phyloP scores from a whole-genome alignment of 2,329 filamentous ascomycete genomes.

The Paecilomyces variotii region DNA sequence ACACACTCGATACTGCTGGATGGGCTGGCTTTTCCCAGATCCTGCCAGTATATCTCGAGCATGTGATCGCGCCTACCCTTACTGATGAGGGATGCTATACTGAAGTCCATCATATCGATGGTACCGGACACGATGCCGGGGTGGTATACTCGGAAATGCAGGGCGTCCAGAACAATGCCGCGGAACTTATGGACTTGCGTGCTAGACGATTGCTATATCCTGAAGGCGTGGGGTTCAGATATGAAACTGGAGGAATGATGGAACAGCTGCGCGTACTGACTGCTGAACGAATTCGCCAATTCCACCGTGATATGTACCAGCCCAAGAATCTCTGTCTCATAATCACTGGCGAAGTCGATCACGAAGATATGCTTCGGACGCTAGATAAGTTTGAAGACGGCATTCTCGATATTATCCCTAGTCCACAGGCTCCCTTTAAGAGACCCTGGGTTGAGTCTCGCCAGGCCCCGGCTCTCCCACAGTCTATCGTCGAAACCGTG shows the following conservation, averaged over 20 bases:
- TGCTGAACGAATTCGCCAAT: slow-evolving; percentile 82
- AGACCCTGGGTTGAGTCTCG: slow-evolving; percentile 87
- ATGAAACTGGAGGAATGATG: slow-evolving; percentile 97
- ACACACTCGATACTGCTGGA: slow-evolving; percentile 88
- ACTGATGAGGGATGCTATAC: slow-evolving; percentile 91
- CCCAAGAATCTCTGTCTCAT: slow-evolving; percentile 89
- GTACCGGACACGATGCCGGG: slow-evolving; percentile 86
- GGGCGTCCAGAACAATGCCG: slow-evolving; percentile 75
- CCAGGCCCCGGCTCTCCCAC: slow-evolving; percentile 62
- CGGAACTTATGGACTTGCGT: slow-evolving; percentile 79
- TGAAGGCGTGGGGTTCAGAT: slow-evolving; percentile 82
- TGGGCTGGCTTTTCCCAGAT: slow-evolving; percentile 97
- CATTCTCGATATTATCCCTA: slow-evolving; percentile 74
- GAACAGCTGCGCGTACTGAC: slow-evolving; percentile 80
- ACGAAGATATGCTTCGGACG: slow-evolving; percentile 68
- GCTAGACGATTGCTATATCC: slow-evolving; percentile 78
- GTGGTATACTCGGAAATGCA: slow-evolving; percentile 99
- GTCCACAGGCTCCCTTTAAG: slow-evolving; percentile 66
- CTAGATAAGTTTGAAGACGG: slow-evolving; percentile 82
- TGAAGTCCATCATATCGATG: slow-evolving; percentile 93
- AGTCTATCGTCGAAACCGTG: slow-evolving; percentile 67
- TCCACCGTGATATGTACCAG: slow-evolving; percentile 96
- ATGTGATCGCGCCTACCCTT: slow-evolving; percentile 81
- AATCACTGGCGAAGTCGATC: slow-evolving; percentile 85
- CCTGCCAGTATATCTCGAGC: slow-evolving; percentile 88